Percentiles rank a stretch among this genome's conserved stretches.
Evolutionary conservation across 2,329 filamentous ascomycete species (phyloP).

Genomic region (Pyrenophora seminiperda): DNA sequence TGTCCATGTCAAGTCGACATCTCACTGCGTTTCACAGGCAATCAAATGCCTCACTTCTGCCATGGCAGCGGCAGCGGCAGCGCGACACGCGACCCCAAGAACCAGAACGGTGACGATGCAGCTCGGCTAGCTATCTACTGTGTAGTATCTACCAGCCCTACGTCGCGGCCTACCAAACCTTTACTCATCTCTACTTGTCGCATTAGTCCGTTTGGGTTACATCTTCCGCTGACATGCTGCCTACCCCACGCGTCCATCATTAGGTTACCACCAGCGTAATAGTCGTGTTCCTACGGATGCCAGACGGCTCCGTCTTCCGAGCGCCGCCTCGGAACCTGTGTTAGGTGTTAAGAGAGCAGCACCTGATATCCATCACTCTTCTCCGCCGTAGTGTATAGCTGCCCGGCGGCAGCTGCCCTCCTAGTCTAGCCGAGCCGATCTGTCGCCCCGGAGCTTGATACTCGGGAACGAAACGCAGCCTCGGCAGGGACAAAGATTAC

Average conservation of each 20-base stretch:
- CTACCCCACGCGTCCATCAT: slow-evolving; percentile 10
- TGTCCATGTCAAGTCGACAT: not conserved
- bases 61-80: slow-evolving; percentile 36
- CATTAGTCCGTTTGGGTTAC: slow-evolving; percentile 41
- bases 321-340: not conserved
- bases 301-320: not conserved
- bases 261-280: not conserved
- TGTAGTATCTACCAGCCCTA: slow-evolving; percentile 27
- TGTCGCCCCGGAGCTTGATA: too few relatives aligned
- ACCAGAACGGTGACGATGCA: slow-evolving; percentile 26
- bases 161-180: slow-evolving; percentile 27
- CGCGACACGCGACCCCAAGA: slow-evolving; percentile 28
- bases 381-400: too few relatives aligned
- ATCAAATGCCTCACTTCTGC: slow-evolving; percentile 17
- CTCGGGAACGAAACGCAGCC: too few relatives aligned
- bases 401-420: too few relatives aligned
- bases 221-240: slow-evolving; percentile 35
- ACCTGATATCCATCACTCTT: not conserved
- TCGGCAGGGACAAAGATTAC: too few relatives aligned
- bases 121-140: slow-evolving; percentile 32
- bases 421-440: too few relatives aligned
- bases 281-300: too few relatives aligned
- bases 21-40: slow-evolving; percentile 10
- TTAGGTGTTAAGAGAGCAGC: too few relatives aligned
- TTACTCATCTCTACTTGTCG: slow-evolving; percentile 27